Evolutionary conservation across 495 filamentous ascomycete species (phyloP).

Genomic region (Tuber brumale): DNA sequence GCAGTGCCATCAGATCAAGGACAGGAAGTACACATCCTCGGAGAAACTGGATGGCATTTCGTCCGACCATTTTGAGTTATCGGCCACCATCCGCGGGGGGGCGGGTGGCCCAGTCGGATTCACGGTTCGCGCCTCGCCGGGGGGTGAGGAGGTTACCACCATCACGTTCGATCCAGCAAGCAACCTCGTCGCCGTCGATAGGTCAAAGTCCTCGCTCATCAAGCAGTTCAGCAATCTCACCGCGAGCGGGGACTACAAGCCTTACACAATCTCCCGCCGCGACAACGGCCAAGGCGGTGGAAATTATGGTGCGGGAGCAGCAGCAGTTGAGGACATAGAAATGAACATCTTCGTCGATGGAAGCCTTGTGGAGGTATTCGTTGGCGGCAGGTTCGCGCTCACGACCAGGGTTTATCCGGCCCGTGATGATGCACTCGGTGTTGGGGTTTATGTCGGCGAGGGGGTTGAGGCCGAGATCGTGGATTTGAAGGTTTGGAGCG

Average conservation of each 20-base stretch:
- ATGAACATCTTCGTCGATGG: constrained; percentile 44
- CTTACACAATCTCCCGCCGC: not conserved
- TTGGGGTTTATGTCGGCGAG: constrained; percentile 39
- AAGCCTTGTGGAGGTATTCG: constrained; percentile 45
- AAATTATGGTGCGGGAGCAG: constrained; percentile 24
- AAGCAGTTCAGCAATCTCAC: constrained; percentile 6
- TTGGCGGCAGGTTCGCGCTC: constrained; percentile 45
- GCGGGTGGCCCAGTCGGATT: constrained; percentile 17
- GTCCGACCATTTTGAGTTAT: constrained; percentile 16
- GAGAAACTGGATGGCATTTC: not conserved
- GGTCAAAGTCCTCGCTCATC: constrained; percentile 26
- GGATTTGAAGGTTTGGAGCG: constrained; percentile 15
- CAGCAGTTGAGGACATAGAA: constrained; percentile 34
- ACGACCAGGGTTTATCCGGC: constrained; percentile 44
- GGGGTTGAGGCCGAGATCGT: constrained; percentile 43
- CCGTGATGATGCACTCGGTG: constrained; percentile 43
- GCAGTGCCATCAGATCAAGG: not conserved
- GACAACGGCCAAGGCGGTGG: constrained; percentile 4
- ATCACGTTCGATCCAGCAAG: constrained; percentile 39
- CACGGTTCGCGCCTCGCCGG: constrained; percentile 22
- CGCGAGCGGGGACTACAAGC: constrained; percentile 3
- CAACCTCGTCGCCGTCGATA: constrained; percentile 29
- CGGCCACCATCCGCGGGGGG: constrained; percentile 16
- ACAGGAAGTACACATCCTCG: constrained; percentile 7
- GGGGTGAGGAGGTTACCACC: constrained; percentile 36